Percentiles rank a stretch among this genome's conserved stretches.
phyloP scores from a whole-genome alignment of 148 eudicot genomes.

The Vaccinium corymbosum region DNA sequence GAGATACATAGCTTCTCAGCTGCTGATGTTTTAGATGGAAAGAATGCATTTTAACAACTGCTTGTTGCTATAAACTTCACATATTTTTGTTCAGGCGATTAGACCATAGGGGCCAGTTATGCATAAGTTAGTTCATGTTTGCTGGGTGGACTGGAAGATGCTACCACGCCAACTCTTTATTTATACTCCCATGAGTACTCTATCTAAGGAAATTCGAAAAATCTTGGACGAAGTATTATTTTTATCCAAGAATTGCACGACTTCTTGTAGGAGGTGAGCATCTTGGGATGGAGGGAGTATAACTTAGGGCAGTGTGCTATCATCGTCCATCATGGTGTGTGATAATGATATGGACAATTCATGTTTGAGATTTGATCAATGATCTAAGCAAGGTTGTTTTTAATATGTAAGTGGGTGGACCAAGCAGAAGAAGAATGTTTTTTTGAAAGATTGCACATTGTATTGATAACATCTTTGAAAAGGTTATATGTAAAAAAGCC shows the following conservation, averaged over 20 bases:
- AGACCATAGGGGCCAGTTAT: neutral
- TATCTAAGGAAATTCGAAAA: no score
- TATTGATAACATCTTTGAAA: neutral
- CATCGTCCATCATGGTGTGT: neutral
- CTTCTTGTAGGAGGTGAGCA: no score
- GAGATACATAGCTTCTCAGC: neutral
- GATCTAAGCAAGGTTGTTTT: neutral
- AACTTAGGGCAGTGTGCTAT: neutral
- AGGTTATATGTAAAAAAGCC: neutral
- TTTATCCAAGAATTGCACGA: no score
- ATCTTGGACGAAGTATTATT: no score
- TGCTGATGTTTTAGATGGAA: neutral
- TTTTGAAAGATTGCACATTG: neutral
- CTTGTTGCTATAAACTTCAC: neutral
- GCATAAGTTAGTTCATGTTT: neutral
- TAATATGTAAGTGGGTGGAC: neutral
- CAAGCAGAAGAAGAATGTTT: neutral
- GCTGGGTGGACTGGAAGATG: constrained; percentile 8
- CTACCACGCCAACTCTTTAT: neutral
- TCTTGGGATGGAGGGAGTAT: no score
- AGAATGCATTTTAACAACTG: neutral
- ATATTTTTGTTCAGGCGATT: neutral
- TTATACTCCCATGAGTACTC: no score
- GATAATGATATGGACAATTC: neutral
- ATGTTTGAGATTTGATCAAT: neutral